Evolutionary conservation across 176 grass and related monocot genomes (phyloP), one percentile per base, ranked within the genome.

Genomic region (Luzula sylvatica): DNA sequence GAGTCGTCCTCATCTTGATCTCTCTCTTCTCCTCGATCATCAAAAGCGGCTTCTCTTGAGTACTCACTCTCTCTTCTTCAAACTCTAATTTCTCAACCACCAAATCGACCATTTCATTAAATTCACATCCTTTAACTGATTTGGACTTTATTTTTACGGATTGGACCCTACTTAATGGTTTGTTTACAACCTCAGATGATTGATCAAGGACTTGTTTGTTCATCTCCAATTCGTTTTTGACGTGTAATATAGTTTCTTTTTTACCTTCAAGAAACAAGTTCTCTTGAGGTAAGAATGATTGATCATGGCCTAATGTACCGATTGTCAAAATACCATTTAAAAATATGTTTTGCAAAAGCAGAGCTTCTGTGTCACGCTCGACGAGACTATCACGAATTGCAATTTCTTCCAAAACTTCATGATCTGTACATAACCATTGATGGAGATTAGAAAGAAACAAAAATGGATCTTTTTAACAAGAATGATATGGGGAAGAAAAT

Each of bases 301-400:
- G 46, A 7, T 67, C 49, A 56, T 82, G 81, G 11, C 90, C 90
- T 23, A 96, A 60, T 0, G 90, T 96, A 53, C 90, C 90, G 35
- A 96, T 96, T 26, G 77, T 76, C 39, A 96, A 74, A 55, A 96
- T 89, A 19, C 80, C 80, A 0, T 74, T 79, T 41, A 86, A 63
- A 39, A 96, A 76, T 46, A 96, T 75, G 53, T 96, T 80, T 49
- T 77, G 71, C 8, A 96, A 71, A n/a, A 96, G 81, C 52, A 96
- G 63, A 20, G 90, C 73, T 73, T 96, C 82, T 55, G 87, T 94
- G 41, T 82, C 90, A 51, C 71, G 69, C 58, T 96, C 90, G 24
- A 40, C 50, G 14, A 49, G 49, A 52, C 73, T 78, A 50, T 46
- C 45, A 42, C 8, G 55, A 19, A 58, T 17, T 16, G 54, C 58